Evolutionary conservation across 2,329 filamentous ascomycete species (phyloP), one percentile per base, ranked within the genome.

Genomic region (Uncinocarpus reesii): DNA sequence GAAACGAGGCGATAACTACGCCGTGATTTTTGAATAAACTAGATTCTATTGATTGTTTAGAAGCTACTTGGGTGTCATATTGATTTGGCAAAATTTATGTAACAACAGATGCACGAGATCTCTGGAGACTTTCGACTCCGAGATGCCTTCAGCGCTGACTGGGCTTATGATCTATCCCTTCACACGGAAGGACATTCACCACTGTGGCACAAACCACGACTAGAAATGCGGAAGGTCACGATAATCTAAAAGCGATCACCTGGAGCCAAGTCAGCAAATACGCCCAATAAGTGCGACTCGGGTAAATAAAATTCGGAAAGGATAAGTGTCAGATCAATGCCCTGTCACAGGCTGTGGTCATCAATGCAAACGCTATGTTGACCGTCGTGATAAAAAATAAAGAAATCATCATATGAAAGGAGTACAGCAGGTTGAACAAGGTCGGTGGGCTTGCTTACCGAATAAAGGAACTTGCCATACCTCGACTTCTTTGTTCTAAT

Each of bases 281-380:
- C 11, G 11, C 26, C 26, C 6, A 28, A 28, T 16, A 7, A 10
- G 4, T 7, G 23, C 13, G 24, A 3, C 7, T 34, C 15, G 4
- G 15, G 15, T 4, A 42, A 21, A 2, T 23, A 18, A 11, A 16
- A 32, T 4, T 21, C 4, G 10, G 26, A 32, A 32, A 29, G 20
- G 13, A n/a, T 11, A 15, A 29, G 7, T 50, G 18, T 69, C 66
- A 70, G 67, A 65, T 62, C 55, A 57, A 59, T 58, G 81, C 82
- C 81, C 72, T 81, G 82, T 86, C 82, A 85, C 72, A 80, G 81
- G 81, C 81, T 57, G 70, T 71, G 81, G 72, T 86, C 83, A 85
- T 86, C 83, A 87, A 83, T 71, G 76, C 71, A 68, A 71, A 77
- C 72, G 77, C 80, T 87, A 85, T 83, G 83, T 83, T 83, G 83